Conservation (phyloP, 352 stramenopile species). For the Sclerospora graminicola region DNA sequence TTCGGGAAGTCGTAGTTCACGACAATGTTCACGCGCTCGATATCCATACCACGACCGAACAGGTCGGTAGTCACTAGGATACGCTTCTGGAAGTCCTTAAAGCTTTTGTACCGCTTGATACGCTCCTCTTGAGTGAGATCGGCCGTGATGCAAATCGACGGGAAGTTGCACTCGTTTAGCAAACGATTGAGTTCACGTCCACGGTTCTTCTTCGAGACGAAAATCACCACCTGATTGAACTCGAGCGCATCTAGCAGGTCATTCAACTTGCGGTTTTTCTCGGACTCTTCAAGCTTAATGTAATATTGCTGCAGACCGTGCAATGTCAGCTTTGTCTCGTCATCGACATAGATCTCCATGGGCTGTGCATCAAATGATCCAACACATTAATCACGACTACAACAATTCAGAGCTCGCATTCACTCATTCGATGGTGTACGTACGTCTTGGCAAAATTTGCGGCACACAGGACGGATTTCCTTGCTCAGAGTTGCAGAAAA, state of each 20-base stretch:
- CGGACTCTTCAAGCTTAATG: constrained; percentile 96
- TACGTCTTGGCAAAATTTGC: constrained; percentile 99
- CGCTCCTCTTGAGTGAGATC: constrained; percentile 96
- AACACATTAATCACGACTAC: background rate
- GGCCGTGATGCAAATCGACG: constrained; percentile 98
- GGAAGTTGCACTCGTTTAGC: constrained; percentile 99
- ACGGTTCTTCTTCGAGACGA: constrained; percentile 96
- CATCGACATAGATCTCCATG: constrained; percentile 99
- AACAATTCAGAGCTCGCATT: background rate
- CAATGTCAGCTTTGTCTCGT: constrained; percentile 99
- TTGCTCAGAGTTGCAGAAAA: constrained; percentile 99
- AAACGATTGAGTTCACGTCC: constrained; percentile 96
- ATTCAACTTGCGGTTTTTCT: constrained; percentile 99
- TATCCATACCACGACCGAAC: constrained; percentile 99
- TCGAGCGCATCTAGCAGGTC: constrained; percentile 98
- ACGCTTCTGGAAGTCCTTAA: constrained; percentile 99
- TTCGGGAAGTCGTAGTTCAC: constrained; percentile 99
- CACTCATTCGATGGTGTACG: constrained; percentile 13
- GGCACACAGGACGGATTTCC: constrained; percentile 98
- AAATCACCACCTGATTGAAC: constrained; percentile 99
- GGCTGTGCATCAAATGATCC: constrained; percentile 42
- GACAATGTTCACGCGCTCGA: constrained; percentile 99
- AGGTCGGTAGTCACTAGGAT: constrained; percentile 99
- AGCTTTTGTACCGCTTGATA: constrained; percentile 98
- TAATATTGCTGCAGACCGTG: constrained; percentile 99